Percentiles rank a stretch among this genome's conserved stretches.
Conservation (phyloP, 306 rosid species). For the Castanopsis chinensis region DNA sequence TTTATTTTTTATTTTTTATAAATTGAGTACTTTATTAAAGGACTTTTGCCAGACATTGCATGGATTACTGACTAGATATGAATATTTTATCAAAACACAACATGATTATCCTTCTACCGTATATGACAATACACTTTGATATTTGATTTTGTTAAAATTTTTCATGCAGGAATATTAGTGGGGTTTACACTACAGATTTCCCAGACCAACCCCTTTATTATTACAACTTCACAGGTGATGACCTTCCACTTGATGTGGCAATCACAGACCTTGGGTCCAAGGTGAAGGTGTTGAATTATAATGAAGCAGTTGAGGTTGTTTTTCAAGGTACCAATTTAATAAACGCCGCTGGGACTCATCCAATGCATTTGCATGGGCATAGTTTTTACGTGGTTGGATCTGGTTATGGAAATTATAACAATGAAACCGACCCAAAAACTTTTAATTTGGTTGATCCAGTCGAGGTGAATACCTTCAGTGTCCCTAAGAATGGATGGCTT, state of each 20-base stretch:
- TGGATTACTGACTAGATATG: too few relatives aligned
- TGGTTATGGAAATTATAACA: not conserved
- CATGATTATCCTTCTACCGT: too few relatives aligned
- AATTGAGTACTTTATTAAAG: too few relatives aligned
- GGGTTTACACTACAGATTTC: not conserved
- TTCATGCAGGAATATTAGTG: not conserved
- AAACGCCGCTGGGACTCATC: not conserved
- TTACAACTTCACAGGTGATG: conserved; percentile 9
- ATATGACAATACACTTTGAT: not conserved
- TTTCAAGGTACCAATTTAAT: conserved; percentile 11
- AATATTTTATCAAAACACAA: too few relatives aligned
- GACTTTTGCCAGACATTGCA: too few relatives aligned
- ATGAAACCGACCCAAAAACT: conserved; percentile 12
- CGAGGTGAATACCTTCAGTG: conserved; percentile 17
- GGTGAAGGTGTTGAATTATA: conserved; percentile 1
- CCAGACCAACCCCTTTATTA: not conserved
- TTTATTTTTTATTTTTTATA: too few relatives aligned
- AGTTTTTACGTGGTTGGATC: not conserved
- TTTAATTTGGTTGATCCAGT: conserved; percentile 40
- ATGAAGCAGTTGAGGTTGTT: not conserved
- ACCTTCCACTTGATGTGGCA: not conserved
- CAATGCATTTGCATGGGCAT: conserved; percentile 15
- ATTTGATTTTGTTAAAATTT: not conserved
- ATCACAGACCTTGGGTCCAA: not conserved
- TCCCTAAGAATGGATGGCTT: conserved; percentile 34